Percentiles rank a stretch among this genome's conserved stretches.
Conservation (phyloP, 78 protist species). For the Thecamonas trahens region DNA sequence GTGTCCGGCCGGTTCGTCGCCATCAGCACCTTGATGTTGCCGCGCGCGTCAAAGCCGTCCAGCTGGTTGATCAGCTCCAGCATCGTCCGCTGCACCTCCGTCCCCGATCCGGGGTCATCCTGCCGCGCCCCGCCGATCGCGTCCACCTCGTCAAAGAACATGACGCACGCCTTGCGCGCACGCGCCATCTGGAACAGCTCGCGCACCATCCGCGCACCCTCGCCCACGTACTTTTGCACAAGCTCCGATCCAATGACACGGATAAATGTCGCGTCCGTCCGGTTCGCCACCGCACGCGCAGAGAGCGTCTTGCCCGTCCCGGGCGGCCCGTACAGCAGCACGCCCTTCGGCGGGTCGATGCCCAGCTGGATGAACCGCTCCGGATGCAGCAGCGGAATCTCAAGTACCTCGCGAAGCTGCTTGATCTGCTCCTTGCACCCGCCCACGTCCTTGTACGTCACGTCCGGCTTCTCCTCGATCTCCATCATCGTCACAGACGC, state of each 20-base stretch:
- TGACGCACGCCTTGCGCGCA: conserved; percentile 92
- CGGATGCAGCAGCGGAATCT: conserved; percentile 96
- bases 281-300: conserved; percentile 99
- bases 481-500: conserved; percentile 99
- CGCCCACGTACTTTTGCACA: conserved; percentile 96
- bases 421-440: conserved; percentile 98
- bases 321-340: conserved; percentile 95
- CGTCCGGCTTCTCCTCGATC: conserved; percentile 99
- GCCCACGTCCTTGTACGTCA: conserved; percentile 99
- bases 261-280: conserved; percentile 98
- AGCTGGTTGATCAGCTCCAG: conserved; percentile 97
- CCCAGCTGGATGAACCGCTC: conserved; percentile 95
- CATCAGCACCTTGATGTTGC: conserved; percentile 98
- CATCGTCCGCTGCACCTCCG: conserved; percentile 99
- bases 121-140: conserved; percentile 90
- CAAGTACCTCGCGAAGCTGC: conserved; percentile 97
- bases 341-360: conserved; percentile 99
- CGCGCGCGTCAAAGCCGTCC: conserved; percentile 99
- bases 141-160: conserved; percentile 98
- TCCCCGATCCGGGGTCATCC: conserved; percentile 95
- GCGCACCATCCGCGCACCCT: conserved; percentile 99
- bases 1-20: conserved; percentile 98
- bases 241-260: conserved; percentile 98
- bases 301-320: conserved; percentile 99
- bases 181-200: conserved; percentile 98